A percentile compares a stretch with the other conserved stretches of the same genome.
Evolutionary conservation across 108 stramenopile genomes (phyloP).

Genomic region (Chaetoceros tenuissimus): DNA sequence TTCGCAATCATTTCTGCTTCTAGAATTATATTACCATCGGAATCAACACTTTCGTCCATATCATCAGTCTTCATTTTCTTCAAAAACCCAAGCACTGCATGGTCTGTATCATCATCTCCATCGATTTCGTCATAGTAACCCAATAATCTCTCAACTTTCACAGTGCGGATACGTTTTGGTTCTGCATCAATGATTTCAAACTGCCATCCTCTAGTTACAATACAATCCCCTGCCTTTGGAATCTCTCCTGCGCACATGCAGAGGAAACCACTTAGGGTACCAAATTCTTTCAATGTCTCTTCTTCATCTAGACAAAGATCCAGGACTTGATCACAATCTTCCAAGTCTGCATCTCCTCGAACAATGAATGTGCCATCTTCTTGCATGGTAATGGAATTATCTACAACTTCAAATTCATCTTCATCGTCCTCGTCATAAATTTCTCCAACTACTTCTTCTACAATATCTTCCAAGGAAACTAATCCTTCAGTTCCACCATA

Average conservation of each 20-base stretch:
- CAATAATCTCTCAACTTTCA: constrained; percentile 68
- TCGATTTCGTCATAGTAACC: constrained; percentile 54
- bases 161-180: constrained; percentile 65
- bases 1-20: constrained; percentile 27
- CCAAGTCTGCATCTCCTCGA: constrained; percentile 90
- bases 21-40: constrained; percentile 10
- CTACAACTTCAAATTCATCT: constrained; percentile 80
- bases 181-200: constrained; percentile 86
- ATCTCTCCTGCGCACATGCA: constrained; percentile 94
- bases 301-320: constrained; percentile 75
- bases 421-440: constrained; percentile 90
- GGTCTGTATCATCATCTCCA: constrained; percentile 37
- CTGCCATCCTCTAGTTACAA: constrained; percentile 83
- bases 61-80: constrained; percentile 25
- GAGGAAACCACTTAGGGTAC: constrained; percentile 87
- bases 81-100: constrained; percentile 41
- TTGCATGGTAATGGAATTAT: constrained; percentile 80
- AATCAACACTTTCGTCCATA: constrained; percentile 11
- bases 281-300: constrained; percentile 82
- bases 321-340: constrained; percentile 87
- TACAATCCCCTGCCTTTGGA: constrained; percentile 81
- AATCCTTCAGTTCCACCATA: constrained; percentile 96
- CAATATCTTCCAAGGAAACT: constrained; percentile 92
- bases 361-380: constrained; percentile 85
- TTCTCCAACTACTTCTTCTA: constrained; percentile 93